Base-by-base conservation (phyloP, 1,284 basidiomycete species). In the Heterobasidion occidentale region DNA sequence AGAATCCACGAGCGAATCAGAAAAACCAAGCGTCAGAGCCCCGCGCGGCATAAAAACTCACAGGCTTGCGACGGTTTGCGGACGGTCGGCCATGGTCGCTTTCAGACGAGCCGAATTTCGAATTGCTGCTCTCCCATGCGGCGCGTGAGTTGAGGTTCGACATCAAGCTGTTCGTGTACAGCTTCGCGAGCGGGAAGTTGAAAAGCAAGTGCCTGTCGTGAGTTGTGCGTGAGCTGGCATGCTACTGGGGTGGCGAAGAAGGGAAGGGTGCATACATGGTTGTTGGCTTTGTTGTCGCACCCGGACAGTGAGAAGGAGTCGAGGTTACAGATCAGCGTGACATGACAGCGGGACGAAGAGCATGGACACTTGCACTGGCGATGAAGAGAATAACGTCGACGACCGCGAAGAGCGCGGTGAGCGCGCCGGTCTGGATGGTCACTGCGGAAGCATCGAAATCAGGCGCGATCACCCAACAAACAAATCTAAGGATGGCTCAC, bases 101-200 rank as follows among this genome's bases (percentile, higher is more conserved):
- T 20, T 46, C 45, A 15, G 45, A 46, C 45, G 45, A 46, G 45
- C 20, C 14, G 9, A 9, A 9, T 20, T 20, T 46, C 45, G 45
- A 46, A 9, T 20, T 14, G 11, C 20, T 49, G 20, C 11, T 15
- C 47, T 64, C 64, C 71, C 70, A 71, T 4, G 66, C 64, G 27
- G 57, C 61, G 14, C 74, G 66, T 15, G 71, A 66, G 56, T 77
- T 76, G 36, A 77, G 63, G 52, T 68, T 74, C 49, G 73, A 74
- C 65, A 77, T 67, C 19, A 76, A 64, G 12, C 70, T 71, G 61
- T 75, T 77, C 11, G 73, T 70, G 64, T 77, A 77, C 1, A 77
- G 63, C 60, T 76, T 77, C 56, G 70, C 67, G 0, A 77, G 66
- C 7, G 73, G 68, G 56, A 75, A 64, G 55, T 76, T 75, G 67